A percentile compares a stretch with the other conserved stretches of the same genome.
Evolutionary conservation across 2,329 filamentous ascomycete genomes (phyloP).

Genomic region (Corynespora cassiicola): DNA sequence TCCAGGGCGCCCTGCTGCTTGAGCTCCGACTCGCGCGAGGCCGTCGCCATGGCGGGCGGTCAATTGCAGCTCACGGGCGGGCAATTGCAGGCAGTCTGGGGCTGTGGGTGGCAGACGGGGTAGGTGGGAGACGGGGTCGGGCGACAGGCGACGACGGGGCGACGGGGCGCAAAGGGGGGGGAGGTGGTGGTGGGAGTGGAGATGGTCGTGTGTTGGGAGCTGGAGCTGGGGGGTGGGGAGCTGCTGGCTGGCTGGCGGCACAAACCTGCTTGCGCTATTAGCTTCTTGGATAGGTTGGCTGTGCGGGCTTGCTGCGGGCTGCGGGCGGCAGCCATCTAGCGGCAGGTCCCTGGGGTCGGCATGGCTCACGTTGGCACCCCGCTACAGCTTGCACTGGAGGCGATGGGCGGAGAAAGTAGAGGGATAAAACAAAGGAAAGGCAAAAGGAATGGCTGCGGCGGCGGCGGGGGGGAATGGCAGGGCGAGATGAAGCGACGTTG

Average conservation of each 20-base stretch:
- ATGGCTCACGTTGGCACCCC: too few species aligned
- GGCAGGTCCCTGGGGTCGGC: too few species aligned
- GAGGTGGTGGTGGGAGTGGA: neutral
- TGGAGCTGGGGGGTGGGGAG: neutral
- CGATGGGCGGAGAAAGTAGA: too few species aligned
- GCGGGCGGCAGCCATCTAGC: slow-evolving; percentile 17
- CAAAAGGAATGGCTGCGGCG: slow-evolving; percentile 3
- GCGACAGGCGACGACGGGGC: slow-evolving; percentile 8
- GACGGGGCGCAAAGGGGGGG: slow-evolving; percentile 1
- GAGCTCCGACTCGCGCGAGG: slow-evolving; percentile 64
- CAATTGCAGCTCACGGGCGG: slow-evolving; percentile 8
- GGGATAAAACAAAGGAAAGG: slow-evolving; percentile 2
- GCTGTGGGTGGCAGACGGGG: neutral
- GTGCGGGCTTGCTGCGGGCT: slow-evolving; percentile 8
- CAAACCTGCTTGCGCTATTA: slow-evolving; percentile 24
- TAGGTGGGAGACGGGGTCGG: slow-evolving; percentile 1
- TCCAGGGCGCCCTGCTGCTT: slow-evolving; percentile 83
- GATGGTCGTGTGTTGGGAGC: slow-evolving; percentile 3
- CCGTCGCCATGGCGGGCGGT: slow-evolving; percentile 34
- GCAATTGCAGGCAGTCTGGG: too few species aligned
- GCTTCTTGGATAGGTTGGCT: slow-evolving; percentile 6
- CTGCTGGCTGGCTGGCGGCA: slow-evolving; percentile 11
- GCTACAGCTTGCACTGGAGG: too few species aligned
- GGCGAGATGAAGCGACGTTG: slow-evolving; percentile 2
- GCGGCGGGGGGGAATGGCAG: neutral